These are phyloP conservation scores for Eremothecium cymbalariae DNA, from an alignment of 1,139 yeast genomes.

Conservation along the genomic window DNA sequence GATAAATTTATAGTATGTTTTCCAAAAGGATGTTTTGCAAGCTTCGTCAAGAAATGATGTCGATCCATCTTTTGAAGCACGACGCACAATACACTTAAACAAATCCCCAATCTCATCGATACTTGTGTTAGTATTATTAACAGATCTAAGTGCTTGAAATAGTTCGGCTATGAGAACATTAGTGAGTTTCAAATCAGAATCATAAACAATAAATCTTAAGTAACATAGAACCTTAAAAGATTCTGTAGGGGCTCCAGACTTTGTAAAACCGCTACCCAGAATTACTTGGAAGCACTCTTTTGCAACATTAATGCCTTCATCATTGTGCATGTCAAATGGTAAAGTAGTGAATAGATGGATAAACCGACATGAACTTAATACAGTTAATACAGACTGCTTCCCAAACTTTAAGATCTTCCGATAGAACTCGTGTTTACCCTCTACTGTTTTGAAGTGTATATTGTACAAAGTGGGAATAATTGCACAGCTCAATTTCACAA, in stretches of 20 bases:
- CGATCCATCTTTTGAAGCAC: conserved; percentile 1
- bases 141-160: conserved; percentile 6
- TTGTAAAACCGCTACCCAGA: background rate
- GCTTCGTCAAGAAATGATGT: background rate
- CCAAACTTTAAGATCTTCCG: background rate
- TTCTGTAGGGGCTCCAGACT: conserved; percentile 6
- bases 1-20: conserved; percentile 14
- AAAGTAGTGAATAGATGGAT: conserved; percentile 2
- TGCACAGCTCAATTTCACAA: conserved; percentile 12
- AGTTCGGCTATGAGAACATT: conserved; percentile 1
- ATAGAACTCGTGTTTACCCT: background rate
- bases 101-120: conserved; percentile 5
- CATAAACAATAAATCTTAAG: background rate
- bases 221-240: conserved; percentile 8
- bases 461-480: conserved; percentile 1
- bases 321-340: background rate
- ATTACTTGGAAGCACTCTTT: background rate
- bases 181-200: background rate
- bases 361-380: background rate
- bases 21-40: conserved; percentile 15
- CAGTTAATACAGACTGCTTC: background rate
- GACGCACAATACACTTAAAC: conserved; percentile 3
- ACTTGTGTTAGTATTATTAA: conserved; percentile 3
- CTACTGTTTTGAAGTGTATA: too few relatives aligned
- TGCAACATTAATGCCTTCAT: background rate